Base-by-base conservation (phyloP, 208 protist species). In the Acanthamoeba triangularis region DNA sequence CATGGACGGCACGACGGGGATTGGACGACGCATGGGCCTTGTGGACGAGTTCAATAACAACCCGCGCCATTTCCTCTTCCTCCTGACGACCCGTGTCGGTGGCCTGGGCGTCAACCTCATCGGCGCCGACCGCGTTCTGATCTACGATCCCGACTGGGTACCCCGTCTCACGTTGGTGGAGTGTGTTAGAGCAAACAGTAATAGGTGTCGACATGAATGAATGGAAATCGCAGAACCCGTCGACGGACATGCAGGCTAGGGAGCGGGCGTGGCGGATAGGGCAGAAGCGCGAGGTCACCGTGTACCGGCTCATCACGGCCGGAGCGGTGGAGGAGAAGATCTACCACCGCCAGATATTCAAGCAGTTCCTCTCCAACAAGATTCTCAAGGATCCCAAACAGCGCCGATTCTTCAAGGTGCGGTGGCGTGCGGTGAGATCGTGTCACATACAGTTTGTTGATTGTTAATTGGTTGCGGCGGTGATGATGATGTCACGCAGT, bases 271-370 rank as follows among this genome's bases (percentile, higher is more conserved):
- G 99, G 98, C 97, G 99, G 61, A 99, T 99, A 84, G 99, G 99
- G 20, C 99, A 99, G 95, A 98, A 95, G 52, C 97, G 98, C 69
- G 95, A 98, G 13, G 99, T 99, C 28, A 98, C 98, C 16, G 98
- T 99, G 8, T 99, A 99, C 96, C 97, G 99, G 76, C 97, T 99
- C 3, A 98, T 99, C 67, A 99, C 98, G 16, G 97, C 97, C 63
- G 99, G 99, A 49, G 99, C 99, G 14, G 99, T 99, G 47, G 99
- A 99, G 97, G 99, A 99, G 96, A 98, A 99, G 76, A 99, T 99
- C 47, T 99, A 99, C 96, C 99, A 99, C 47, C 97, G 99, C 30
- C 99, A 99, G 97, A 98, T 99, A 0, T 99, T 99, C 96, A 99
- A 99, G 95, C 97, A 98, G 56, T 98, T 98, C 67, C 65, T 98